Conservation (phyloP, 306 rosid genomes). For the Fagus sylvatica region DNA sequence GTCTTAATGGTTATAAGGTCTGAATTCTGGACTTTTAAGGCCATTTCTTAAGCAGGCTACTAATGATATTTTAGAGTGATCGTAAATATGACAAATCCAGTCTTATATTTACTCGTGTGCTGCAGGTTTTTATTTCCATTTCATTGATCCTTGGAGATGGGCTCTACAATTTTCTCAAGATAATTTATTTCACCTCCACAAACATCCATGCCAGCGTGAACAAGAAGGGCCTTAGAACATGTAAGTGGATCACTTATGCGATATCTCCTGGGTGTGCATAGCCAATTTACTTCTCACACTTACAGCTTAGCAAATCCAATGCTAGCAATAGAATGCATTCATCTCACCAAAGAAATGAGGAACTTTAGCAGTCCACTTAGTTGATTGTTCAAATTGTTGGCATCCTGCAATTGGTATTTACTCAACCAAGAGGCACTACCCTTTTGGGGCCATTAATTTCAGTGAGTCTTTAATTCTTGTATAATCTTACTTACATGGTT, state of each 20-base stretch:
- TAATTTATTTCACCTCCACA: constrained; percentile 55
- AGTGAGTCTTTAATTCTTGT: constrained; percentile 6
- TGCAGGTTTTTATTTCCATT: constrained; percentile 90
- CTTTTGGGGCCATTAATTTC: not conserved
- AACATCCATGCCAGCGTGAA: constrained; percentile 53
- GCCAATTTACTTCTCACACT: not conserved
- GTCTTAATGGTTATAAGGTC: constrained; percentile 96
- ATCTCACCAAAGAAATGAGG: not conserved
- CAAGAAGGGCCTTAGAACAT: constrained; percentile 45
- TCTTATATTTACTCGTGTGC: constrained; percentile 24
- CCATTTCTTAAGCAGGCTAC: not conserved
- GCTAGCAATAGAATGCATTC: not conserved
- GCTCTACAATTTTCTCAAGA: constrained; percentile 87
- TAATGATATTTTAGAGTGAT: not conserved
- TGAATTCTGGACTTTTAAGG: constrained; percentile 5
- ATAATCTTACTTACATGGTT: constrained; percentile 20
- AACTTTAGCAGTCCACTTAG: not conserved
- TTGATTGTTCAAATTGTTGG: not conserved
- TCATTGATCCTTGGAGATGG: constrained; percentile 95
- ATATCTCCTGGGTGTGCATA: not conserved
- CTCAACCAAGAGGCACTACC: not conserved
- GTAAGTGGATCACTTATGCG: constrained; percentile 38
- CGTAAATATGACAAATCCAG: not conserved
- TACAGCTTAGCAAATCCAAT: not conserved
- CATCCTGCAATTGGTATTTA: constrained; percentile 4